These are phyloP conservation scores for Aspergillus cejpii DNA, from an alignment of 2,329 filamentous ascomycete genomes.

Conservation along the genomic window DNA sequence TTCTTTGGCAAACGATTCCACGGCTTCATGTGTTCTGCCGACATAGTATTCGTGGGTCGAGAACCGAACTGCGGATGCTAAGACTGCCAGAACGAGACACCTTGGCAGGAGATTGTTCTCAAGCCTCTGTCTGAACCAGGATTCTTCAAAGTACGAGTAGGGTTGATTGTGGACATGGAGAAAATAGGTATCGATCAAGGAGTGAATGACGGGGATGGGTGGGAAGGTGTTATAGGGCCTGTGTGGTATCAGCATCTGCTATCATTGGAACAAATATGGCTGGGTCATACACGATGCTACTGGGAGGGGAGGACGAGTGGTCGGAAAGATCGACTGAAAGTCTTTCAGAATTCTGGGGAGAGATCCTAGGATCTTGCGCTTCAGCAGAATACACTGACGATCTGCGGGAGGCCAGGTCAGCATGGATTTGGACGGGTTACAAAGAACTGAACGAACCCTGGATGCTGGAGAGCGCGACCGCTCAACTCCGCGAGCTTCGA, in stretches of 20 bases:
- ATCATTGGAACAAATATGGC: background rate
- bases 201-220: conserved; percentile 13
- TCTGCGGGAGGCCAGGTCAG: background rate
- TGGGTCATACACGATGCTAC: background rate
- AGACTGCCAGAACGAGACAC: conserved; percentile 28
- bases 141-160: conserved; percentile 35
- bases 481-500: conserved; percentile 21
- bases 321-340: too few relatives aligned
- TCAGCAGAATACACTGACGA: background rate
- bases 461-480: background rate
- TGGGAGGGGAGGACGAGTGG: background rate
- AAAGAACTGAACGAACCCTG: too few relatives aligned
- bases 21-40: conserved; percentile 19
- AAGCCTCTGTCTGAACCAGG: conserved; percentile 26
- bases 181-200: conserved; percentile 29
- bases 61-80: conserved; percentile 30
- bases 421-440: too few relatives aligned
- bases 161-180: conserved; percentile 34
- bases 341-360: too few relatives aligned
- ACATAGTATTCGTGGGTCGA: conserved; percentile 24
- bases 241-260: background rate
- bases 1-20: conserved; percentile 24
- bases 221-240: conserved; percentile 4
- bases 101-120: conserved; percentile 21
- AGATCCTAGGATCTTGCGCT: too few relatives aligned